Conservation (phyloP, 2,329 filamentous ascomycete species). For the Botryosphaeria dothidea region DNA sequence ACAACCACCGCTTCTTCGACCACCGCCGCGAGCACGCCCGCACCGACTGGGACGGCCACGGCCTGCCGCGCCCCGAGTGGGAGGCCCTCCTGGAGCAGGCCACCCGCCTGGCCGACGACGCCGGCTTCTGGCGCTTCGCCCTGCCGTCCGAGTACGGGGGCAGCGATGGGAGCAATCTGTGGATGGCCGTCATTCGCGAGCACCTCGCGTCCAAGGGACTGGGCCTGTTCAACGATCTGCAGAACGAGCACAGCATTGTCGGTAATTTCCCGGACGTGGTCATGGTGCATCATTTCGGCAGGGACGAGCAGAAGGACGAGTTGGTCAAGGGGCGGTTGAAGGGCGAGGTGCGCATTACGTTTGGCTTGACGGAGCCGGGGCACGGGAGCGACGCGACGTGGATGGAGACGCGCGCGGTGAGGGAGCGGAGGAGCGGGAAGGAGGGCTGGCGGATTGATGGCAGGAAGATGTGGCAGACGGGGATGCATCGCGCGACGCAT, state of each 20-base stretch:
- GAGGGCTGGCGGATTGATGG: conserved; percentile 58
- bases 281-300: conserved; percentile 64
- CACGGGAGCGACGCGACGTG: conserved; percentile 66
- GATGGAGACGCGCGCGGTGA: conserved; percentile 57
- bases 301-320: conserved; percentile 53
- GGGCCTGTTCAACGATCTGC: conserved; percentile 63
- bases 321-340: conserved; percentile 55
- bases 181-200: conserved; percentile 64
- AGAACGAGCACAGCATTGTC: conserved; percentile 64
- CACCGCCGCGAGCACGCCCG: conserved; percentile 63
- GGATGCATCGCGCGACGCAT: conserved; percentile 63
- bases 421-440: conserved; percentile 44
- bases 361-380: conserved; percentile 62
- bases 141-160: conserved; percentile 60
- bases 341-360: conserved; percentile 59
- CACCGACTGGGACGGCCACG: conserved; percentile 61
- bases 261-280: conserved; percentile 64
- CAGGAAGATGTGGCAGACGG: conserved; percentile 66
- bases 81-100: conserved; percentile 55
- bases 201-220: conserved; percentile 61
- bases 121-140: conserved; percentile 62
- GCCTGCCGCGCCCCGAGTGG: conserved; percentile 61
- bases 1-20: conserved; percentile 67
- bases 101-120: conserved; percentile 55
- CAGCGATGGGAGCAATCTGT: conserved; percentile 56